Evolutionary conservation across 225 moss, liverwort and hornwort genomes (phyloP), one percentile per base, ranked within the genome.

Genomic region (Polytrichum formosum): DNA sequence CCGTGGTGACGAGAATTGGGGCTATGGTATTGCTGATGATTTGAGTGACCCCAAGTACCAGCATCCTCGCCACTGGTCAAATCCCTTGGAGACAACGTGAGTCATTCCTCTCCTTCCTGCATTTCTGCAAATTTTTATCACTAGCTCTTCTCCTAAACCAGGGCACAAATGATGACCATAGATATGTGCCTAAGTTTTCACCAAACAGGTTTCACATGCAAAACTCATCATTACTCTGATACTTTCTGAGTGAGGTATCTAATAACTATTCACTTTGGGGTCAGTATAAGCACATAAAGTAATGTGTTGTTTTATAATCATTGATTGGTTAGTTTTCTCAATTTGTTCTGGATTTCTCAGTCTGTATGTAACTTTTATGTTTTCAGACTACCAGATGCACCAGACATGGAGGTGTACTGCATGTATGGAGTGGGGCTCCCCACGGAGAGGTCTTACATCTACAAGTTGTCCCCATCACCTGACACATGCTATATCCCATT

Each of bases 401-500:
- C 89, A 20, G 83, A 89, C 55, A 53, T 86, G 86, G 89, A 89
- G 67, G 5, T 75, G 10, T 81, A 78, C 73, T 89, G 89, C 77
- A 77, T 86, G 83, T 83, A 86, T 67, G 89, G 89, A 17, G 85
- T 85, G 27, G 89, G 89, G n/a, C 63, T 89, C 26, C 66, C 83
- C 53, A 89, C 89, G 5, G 89, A 89, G 65, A 76, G 89, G 69
- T 89, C 89, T 26, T 89, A 89, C 73, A 79, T 86, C 9, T 89
- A 89, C 81, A 89, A 89, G 76, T 53, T 76, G 60, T 65, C 86
- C 35, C 85, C 85, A 16, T 76, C 29, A 68, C 28, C 70, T 28
- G 89, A 89, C 73, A 73, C 73, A 28, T 85, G 89, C 68, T 81
- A 68, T 56, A 89, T 89, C 6, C 89, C 89, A 6, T 89, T 85